A percentile compares a stretch with the other conserved stretches of the same genome.
phyloP scores from a whole-genome alignment of 306 rosid species.

The Phaseolus lunatus region DNA sequence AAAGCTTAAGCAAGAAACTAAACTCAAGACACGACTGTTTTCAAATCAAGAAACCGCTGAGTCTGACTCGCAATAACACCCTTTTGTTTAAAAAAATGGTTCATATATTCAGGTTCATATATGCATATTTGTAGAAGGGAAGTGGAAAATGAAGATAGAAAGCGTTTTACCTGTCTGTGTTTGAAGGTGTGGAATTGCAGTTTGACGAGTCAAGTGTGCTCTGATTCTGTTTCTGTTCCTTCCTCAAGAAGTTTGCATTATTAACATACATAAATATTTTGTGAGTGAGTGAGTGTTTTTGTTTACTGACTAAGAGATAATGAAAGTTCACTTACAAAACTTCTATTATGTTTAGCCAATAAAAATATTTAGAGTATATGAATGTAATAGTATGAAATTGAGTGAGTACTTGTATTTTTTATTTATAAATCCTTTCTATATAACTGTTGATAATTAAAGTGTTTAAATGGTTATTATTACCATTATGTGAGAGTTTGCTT shows the following conservation, averaged over 20 bases:
- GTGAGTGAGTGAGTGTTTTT: not conserved
- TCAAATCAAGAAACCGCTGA: not conserved
- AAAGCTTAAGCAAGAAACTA: not conserved
- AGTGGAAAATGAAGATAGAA: not conserved
- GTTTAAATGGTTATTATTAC: too few relatives aligned
- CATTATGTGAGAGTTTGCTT: too few relatives aligned
- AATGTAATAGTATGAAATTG: too few relatives aligned
- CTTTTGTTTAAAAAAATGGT: not conserved
- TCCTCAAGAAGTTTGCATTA: constrained; percentile 34
- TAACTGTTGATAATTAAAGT: too few relatives aligned
- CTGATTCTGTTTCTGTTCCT: not conserved
- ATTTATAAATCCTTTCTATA: too few relatives aligned
- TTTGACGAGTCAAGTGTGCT: not conserved
- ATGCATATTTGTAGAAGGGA: not conserved
- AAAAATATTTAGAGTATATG: too few relatives aligned
- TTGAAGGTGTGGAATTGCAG: not conserved
- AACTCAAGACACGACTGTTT: not conserved
- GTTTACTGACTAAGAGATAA: too few relatives aligned
- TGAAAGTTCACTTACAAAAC: too few relatives aligned
- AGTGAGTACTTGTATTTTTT: too few relatives aligned
- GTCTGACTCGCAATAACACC: too few relatives aligned
- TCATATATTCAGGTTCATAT: not conserved
- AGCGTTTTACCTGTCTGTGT: not conserved
- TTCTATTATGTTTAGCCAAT: too few relatives aligned
- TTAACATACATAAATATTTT: not conserved